Conservation (phyloP, 306 rosid genomes). For the Trifolium dubium region DNA sequence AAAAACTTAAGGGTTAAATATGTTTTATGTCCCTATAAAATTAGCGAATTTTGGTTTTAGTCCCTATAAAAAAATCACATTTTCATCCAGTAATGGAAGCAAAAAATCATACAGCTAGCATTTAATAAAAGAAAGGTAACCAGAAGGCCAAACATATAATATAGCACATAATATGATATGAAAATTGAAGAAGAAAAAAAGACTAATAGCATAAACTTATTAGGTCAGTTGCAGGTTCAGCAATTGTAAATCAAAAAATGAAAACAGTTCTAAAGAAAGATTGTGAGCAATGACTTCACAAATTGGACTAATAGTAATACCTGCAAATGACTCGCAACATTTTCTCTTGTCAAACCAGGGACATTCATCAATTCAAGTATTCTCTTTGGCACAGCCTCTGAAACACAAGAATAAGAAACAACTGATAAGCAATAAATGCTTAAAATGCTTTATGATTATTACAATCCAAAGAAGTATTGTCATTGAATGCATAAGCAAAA, state of each 20-base stretch:
- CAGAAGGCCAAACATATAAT: not conserved
- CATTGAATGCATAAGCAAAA: conserved; percentile 7
- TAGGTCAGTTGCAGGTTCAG: conserved; percentile 1
- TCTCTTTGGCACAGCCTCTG: conserved; percentile 92
- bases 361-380: conserved; percentile 87
- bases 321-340: conserved; percentile 92
- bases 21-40: no score
- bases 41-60: no score
- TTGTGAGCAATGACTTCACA: not conserved
- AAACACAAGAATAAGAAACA: conserved; percentile 31
- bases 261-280: not conserved
- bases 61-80: no score
- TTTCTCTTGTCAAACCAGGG: conserved; percentile 85
- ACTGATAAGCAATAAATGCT: conserved; percentile 37
- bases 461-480: conserved; percentile 1
- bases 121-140: conserved; percentile 4
- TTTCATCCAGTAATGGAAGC: no score
- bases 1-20: not conserved
- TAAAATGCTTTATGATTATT: conserved; percentile 22
- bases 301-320: conserved; percentile 52
- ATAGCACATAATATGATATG: not conserved
- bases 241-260: not conserved
- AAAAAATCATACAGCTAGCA: not conserved
- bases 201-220: conserved; percentile 1
- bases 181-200: not conserved